Conservation (phyloP, 78 protist species). For the Cavenderia fasciculata region DNA sequence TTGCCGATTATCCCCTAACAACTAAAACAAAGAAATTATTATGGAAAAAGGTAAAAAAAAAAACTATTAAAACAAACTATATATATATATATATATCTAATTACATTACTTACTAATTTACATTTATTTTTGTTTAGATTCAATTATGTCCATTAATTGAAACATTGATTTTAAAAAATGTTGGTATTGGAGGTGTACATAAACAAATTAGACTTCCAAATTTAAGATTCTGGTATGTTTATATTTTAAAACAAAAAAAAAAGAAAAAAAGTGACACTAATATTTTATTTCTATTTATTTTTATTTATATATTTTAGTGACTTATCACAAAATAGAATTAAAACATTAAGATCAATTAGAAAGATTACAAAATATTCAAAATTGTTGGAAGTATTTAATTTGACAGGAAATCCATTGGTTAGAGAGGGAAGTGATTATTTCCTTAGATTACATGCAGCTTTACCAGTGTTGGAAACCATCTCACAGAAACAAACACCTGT, state of each 20-base stretch:
- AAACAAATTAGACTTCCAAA: conserved; percentile 26
- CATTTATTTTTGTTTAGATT: not conserved
- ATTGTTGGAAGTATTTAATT: conserved; percentile 39
- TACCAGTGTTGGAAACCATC: conserved; percentile 17
- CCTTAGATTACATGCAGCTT: not conserved
- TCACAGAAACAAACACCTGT: not conserved
- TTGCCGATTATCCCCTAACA: conserved; percentile 1
- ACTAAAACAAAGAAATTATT: conserved; percentile 19
- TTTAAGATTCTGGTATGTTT: conserved; percentile 26
- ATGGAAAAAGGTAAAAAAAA: not conserved
- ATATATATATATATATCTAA: not conserved
- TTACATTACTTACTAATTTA: too few relatives aligned
- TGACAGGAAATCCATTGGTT: conserved; percentile 16
- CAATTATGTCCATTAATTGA: not conserved
- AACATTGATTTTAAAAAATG: conserved; percentile 28
- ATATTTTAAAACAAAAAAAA: too few relatives aligned
- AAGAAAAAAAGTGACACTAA: too few relatives aligned
- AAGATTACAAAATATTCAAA: conserved; percentile 25
- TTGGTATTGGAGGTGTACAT: conserved; percentile 15
- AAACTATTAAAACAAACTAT: not conserved
- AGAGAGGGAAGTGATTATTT: not conserved
- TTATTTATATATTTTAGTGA: too few relatives aligned
- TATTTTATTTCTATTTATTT: too few relatives aligned
- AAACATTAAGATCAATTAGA: not conserved
- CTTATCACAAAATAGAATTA: conserved; percentile 39